Evolutionary conservation across 352 stramenopile genomes (phyloP), one percentile per base, ranked within the genome.

Genomic region (Globisporangium cylindrosporum): DNA sequence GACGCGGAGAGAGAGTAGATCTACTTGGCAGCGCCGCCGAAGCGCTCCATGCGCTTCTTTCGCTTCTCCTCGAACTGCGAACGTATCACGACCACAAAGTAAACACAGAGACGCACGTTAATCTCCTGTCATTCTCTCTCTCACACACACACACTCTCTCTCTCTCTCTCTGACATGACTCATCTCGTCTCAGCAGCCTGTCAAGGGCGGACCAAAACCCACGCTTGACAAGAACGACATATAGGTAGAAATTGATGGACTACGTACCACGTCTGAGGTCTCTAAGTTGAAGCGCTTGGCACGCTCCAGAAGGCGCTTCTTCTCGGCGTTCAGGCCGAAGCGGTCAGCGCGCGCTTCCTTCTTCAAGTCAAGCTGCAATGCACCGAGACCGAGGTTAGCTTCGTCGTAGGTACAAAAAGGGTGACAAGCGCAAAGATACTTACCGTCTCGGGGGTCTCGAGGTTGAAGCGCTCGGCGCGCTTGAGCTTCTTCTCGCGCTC

Each of bases 261-360:
- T 27, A 79, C 74, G 72, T 75, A 95, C 88, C 69, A 89, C 78
- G 71, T 96, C 86, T 32, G 79, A 77, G 2, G 83, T 94, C 74
- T 94, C 86, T 20, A 96, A 73, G 15, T 85, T 83, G 65, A 96
- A 96, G 62, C 88, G 86, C 74, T 94, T 91, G 51, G 88, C 88
- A 29, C 88, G 88, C 32, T 96, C 83, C 59, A 96, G 73, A 64
- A 86, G 86, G 57, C 82, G 81, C 66, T 94, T 93, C 59, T 87
- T 76, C 63, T 96, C 86, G 22, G 73, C 86, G 48, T 94, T 96
- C 32, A 96, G 68, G 9, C 88, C 88, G 60, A 96, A 96, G 63
- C 88, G 84, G 55, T 94, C 85, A 4, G 84, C 85, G 9, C 88
- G 86, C 41, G 82, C 85, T 29, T 81, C 71, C 68, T 94, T 94